Conservation (phyloP, 2,329 filamentous ascomycete species). For the Fusarium sp. region DNA sequence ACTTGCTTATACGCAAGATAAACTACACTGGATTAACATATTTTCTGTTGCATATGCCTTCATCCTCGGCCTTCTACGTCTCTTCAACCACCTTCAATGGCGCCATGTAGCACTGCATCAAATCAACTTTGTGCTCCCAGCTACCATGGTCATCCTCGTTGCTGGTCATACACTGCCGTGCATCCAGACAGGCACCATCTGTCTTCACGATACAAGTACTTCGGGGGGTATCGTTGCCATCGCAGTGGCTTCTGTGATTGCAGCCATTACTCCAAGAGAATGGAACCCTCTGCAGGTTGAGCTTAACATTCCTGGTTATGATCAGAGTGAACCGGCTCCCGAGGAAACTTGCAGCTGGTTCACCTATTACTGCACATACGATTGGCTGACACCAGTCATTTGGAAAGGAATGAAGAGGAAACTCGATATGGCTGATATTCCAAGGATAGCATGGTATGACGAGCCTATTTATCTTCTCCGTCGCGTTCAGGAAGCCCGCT, state of each 20-base stretch:
- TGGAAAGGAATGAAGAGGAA: slow-evolving; percentile 58
- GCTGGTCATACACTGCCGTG: slow-evolving; percentile 57
- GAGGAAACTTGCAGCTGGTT: slow-evolving; percentile 67
- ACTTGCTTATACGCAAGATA: slow-evolving; percentile 50
- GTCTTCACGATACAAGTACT: slow-evolving; percentile 47
- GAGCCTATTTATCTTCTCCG: slow-evolving; percentile 61
- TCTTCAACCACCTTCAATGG: slow-evolving; percentile 56
- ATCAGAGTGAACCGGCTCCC: slow-evolving; percentile 56
- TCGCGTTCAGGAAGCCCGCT: slow-evolving; percentile 57
- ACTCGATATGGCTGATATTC: slow-evolving; percentile 60
- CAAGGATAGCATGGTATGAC: slow-evolving; percentile 65
- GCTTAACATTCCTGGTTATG: slow-evolving; percentile 53
- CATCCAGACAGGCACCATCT: slow-evolving; percentile 51
- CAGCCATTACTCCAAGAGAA: slow-evolving; percentile 60
- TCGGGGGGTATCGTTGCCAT: slow-evolving; percentile 53
- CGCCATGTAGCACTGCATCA: slow-evolving; percentile 60
- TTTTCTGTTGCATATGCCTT: slow-evolving; percentile 55
- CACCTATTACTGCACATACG: slow-evolving; percentile 62
- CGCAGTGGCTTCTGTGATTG: slow-evolving; percentile 52
- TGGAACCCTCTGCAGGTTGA: slow-evolving; percentile 60
- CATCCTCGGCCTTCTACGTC: slow-evolving; percentile 56
- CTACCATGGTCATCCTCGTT: slow-evolving; percentile 51
- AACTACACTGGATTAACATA: slow-evolving; percentile 52
- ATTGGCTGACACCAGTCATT: slow-evolving; percentile 62
- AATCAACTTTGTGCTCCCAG: slow-evolving; percentile 58